phyloP scores from a whole-genome alignment of 371 early-diverging fungal species.

The Mucor mucedo region DNA sequence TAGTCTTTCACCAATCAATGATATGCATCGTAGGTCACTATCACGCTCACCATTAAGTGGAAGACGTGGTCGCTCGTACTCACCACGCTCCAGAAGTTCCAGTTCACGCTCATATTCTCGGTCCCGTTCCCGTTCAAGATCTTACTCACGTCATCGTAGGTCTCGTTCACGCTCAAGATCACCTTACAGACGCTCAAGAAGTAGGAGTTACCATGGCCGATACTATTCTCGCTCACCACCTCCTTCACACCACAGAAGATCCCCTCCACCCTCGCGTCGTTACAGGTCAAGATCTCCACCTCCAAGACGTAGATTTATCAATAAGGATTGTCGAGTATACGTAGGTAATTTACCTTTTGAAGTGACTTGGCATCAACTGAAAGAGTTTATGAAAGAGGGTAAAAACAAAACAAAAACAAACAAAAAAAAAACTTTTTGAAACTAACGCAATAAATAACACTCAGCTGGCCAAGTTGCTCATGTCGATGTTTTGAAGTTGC shows the following conservation, averaged over 20 bases:
- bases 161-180: constrained; percentile 21
- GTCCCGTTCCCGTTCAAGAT: constrained; percentile 29
- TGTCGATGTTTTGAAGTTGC: constrained; percentile 68
- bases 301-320: constrained; percentile 11
- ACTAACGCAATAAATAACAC: background rate
- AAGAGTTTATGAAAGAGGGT: constrained; percentile 85
- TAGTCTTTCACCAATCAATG: constrained; percentile 6
- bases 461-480: constrained; percentile 73
- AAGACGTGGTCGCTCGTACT: constrained; percentile 23
- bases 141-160: constrained; percentile 22
- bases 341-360: constrained; percentile 73
- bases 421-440: background rate
- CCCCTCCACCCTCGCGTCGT: constrained; percentile 20
- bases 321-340: constrained; percentile 48
- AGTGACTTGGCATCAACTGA: constrained; percentile 65
- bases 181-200: constrained; percentile 12
- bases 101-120: constrained; percentile 27
- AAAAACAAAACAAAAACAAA: constrained; percentile 11
- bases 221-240: constrained; percentile 34
- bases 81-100: constrained; percentile 30
- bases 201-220: constrained; percentile 17
- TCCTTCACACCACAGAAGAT: constrained; percentile 25
- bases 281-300: constrained; percentile 31
- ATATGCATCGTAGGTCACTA: constrained; percentile 8
- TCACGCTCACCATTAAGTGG: constrained; percentile 8